Evolutionary conservation across 1,284 basidiomycete species (phyloP).

Genomic region (Golubevia pallescens): DNA sequence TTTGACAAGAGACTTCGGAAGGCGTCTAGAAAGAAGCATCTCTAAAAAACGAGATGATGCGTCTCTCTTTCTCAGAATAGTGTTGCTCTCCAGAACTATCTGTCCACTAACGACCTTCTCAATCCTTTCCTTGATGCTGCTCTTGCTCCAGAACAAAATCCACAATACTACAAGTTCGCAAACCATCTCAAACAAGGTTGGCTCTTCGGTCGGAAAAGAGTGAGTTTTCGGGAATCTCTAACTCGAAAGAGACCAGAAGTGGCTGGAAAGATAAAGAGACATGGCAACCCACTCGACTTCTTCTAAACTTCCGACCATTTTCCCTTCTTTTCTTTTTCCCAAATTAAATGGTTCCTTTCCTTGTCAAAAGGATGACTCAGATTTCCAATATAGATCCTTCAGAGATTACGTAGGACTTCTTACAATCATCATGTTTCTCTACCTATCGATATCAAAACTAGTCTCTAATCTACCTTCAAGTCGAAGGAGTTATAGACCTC

Average conservation of each 20-base stretch:
- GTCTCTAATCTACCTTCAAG: constrained; percentile 4
- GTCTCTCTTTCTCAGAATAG: not conserved
- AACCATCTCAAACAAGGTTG: constrained; percentile 71
- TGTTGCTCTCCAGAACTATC: not conserved
- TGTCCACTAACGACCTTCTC: no score
- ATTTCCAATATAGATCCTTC: constrained; percentile 66
- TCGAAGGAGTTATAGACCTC: not conserved
- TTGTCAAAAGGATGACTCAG: constrained; percentile 63
- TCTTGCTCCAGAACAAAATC: constrained; percentile 64
- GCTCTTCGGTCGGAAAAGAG: constrained; percentile 67
- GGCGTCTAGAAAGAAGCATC: not conserved
- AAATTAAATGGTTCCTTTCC: not conserved
- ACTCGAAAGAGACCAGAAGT: no score
- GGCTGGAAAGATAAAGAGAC: no score
- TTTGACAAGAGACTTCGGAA: not conserved
- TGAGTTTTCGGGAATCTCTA: no score
- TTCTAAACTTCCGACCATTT: not conserved
- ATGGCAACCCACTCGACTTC: not conserved
- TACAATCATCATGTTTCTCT: constrained; percentile 42
- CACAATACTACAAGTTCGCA: constrained; percentile 75
- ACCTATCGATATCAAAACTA: constrained; percentile 42
- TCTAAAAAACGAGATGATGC: not conserved
- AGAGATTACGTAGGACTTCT: constrained; percentile 59
- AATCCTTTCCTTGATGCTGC: no score
- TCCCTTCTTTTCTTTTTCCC: not conserved